Conservation (phyloP, 2,329 filamentous ascomycete genomes). For the Gnomoniopsis sp. region DNA sequence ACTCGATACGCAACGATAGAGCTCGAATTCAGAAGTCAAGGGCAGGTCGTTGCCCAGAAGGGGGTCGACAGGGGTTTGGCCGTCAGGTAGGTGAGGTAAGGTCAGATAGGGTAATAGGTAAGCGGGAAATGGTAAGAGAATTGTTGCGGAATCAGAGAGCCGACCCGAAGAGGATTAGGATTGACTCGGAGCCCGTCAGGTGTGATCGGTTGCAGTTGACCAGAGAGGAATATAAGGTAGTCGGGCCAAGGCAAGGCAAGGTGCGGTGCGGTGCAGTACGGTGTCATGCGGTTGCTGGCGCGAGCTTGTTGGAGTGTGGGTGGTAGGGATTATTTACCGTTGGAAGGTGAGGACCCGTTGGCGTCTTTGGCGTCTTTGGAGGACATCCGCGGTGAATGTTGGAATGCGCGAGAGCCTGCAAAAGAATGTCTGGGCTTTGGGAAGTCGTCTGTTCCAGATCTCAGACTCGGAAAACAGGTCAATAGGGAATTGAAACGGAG, state of each 20-base stretch:
- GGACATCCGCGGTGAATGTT: conserved; percentile 14
- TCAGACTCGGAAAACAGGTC: background rate
- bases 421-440: background rate
- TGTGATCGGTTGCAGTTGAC: background rate
- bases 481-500: background rate
- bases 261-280: background rate
- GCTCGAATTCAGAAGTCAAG: conserved; percentile 14
- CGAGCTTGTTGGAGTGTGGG: background rate
- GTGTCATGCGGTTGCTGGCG: background rate
- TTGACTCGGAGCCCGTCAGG: background rate
- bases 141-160: background rate
- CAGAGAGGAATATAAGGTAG: background rate
- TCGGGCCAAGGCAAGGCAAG: background rate
- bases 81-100: background rate
- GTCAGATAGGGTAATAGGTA: background rate
- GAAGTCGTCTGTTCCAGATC: background rate
- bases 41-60: conserved; percentile 16
- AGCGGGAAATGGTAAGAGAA: background rate
- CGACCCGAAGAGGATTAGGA: background rate
- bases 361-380: conserved; percentile 17
- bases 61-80: conserved; percentile 16
- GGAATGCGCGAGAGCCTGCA: background rate
- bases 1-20: conserved; percentile 6
- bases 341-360: conserved; percentile 16
- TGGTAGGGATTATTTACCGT: conserved; percentile 18